Conservation (phyloP, 2,329 filamentous ascomycete genomes). For the Diaporthe longicolla region DNA sequence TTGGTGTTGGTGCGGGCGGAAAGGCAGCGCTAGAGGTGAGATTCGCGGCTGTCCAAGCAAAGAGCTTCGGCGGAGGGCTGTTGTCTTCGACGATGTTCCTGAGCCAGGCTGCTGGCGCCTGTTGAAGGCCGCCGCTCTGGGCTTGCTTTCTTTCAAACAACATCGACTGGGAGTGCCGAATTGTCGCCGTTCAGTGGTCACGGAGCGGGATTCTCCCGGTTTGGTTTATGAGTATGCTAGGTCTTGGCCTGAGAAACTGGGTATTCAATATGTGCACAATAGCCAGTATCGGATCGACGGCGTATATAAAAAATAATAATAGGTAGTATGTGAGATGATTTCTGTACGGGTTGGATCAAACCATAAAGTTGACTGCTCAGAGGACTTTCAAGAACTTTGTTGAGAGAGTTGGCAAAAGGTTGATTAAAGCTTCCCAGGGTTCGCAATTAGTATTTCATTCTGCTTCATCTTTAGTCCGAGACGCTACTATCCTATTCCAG, state of each 20-base stretch:
- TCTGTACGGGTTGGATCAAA: background rate
- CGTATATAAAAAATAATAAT: constrained; percentile 1
- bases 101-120: constrained; percentile 14
- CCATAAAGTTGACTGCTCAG: background rate
- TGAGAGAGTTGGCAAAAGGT: background rate
- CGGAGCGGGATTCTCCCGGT: constrained; percentile 5
- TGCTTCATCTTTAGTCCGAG: constrained; percentile 9
- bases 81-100: constrained; percentile 4
- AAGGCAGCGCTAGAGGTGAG: constrained; percentile 1
- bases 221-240: background rate
- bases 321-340: background rate
- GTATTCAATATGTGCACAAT: background rate
- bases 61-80: background rate
- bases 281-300: constrained; percentile 1
- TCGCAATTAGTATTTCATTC: background rate
- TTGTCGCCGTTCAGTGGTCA: background rate
- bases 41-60: constrained; percentile 9
- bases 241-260: background rate
- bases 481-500: background rate
- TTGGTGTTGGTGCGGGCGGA: constrained; percentile 5
- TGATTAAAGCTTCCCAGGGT: background rate
- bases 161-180: background rate
- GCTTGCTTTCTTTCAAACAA: constrained; percentile 2
- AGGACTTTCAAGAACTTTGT: background rate
- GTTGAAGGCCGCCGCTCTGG: constrained; percentile 10